Base-by-base conservation (phyloP, 2,329 filamentous ascomycete genomes). In the Fusarium tjaetaba region DNA sequence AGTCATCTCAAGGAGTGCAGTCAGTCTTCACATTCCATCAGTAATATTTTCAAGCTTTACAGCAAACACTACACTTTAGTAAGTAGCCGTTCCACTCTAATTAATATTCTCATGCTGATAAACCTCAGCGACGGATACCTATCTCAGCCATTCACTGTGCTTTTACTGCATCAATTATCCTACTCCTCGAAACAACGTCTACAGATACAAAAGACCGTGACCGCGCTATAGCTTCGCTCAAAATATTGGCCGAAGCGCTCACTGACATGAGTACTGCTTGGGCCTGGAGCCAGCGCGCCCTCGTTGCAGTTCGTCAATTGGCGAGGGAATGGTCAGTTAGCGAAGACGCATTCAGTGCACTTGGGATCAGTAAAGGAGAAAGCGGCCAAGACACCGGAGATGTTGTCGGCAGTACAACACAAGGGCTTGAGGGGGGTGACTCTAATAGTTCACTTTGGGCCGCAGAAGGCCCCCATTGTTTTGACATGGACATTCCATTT, bases 211-310 rank as follows among this genome's bases (percentile, higher is more conserved):
- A 39, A 8, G 41, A 32, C 4, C 15, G 28, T 14, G 32, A 16
- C 5, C 41, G 41, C 7, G 52, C 60, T 39, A 39, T 46, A 26
- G 28, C 32, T 6, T 58, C 59, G 4, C 18, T 58, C 4, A 58
- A 63, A 4, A 13, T 42, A 2, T 22, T 63, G 8, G 52, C 43
- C 4, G 42, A 48, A 20, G 60, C 60, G 8, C 36, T 63, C 6
- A 8, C 28, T 24, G 60, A 63, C 1, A 63, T 63, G 60, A 63
- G 52, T n/a, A 39, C 36, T 22, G 52, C 60, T 13, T 63, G 60
- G 60, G 60, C 60, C 5, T 63, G 60, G 60, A 63, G 60, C 22
- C 41, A 39, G 22, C 52, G 52, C 9, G 60, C 60, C 20, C 11
- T 63, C 5, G 7, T 39, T 39, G 60, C 60, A 15, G 20, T 57